Conservation (phyloP, 441 rosid genomes). For the Erodium trifolium region DNA sequence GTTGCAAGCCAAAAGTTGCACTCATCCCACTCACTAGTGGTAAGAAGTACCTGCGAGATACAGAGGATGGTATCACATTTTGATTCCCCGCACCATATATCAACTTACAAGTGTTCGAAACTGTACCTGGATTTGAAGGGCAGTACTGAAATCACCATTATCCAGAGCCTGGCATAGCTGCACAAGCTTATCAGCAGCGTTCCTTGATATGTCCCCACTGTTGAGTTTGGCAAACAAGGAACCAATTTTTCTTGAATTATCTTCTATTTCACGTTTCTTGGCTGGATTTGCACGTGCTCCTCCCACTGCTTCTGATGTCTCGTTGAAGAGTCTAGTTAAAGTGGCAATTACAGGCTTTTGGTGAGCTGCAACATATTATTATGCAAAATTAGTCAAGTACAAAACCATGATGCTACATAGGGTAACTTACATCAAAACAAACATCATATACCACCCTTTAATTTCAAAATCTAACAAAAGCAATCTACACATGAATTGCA, state of each 20-base stretch:
- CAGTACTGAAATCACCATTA: constrained; percentile 59
- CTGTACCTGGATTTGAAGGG: constrained; percentile 83
- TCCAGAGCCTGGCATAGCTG: constrained; percentile 92
- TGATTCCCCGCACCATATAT: too few relatives aligned
- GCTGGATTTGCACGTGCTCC: constrained; percentile 81
- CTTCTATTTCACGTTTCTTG: constrained; percentile 93
- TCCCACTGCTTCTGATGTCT: constrained; percentile 92
- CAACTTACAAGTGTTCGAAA: not conserved
- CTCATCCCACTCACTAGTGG: constrained; percentile 97
- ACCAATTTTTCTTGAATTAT: constrained; percentile 85
- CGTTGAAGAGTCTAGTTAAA: constrained; percentile 77
- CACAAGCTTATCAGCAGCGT: constrained; percentile 83
- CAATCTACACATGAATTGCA: not conserved
- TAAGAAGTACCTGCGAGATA: constrained; percentile 54
- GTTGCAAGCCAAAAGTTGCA: constrained; percentile 95
- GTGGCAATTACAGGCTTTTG: constrained; percentile 62
- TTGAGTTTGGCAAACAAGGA: constrained; percentile 90
- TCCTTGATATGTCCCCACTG: constrained; percentile 80
- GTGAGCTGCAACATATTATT: constrained; percentile 46
- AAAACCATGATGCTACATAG: not conserved
- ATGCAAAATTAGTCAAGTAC: constrained; percentile 10
- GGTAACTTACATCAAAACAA: not conserved
- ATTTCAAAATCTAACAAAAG: not conserved
- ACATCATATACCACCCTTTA: not conserved
- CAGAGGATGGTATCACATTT: not conserved